These are phyloP conservation scores for Cyanidium caldarium DNA, from an alignment of 23 red algal species.

Conservation along the genomic window DNA sequence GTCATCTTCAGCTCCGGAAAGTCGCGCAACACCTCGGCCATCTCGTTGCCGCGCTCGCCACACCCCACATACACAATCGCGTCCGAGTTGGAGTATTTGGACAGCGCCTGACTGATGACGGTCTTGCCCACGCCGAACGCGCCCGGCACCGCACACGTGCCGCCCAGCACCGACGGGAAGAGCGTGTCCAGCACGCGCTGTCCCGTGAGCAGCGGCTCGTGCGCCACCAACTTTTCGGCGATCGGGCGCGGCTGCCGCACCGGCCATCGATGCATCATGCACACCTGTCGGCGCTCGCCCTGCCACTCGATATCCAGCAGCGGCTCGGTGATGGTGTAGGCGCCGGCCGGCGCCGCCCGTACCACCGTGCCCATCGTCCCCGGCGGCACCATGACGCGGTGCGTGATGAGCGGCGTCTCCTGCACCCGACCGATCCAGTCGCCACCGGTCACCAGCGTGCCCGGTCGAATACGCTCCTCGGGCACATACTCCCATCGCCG, in stretches of 20 bases:
- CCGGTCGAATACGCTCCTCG: slow-evolving; percentile 26
- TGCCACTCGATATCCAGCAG: slow-evolving; percentile 68
- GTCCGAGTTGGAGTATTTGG: slow-evolving; percentile 96
- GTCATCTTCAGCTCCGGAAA: slow-evolving; percentile 90
- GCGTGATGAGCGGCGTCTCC: slow-evolving; percentile 69
- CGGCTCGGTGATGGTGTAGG: slow-evolving; percentile 82
- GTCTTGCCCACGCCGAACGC: slow-evolving; percentile 98
- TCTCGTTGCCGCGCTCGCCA: slow-evolving; percentile 98
- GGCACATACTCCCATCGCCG: slow-evolving; percentile 81
- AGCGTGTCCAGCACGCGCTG: slow-evolving; percentile 95
- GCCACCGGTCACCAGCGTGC: slow-evolving; percentile 61
- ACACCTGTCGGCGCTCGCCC: slow-evolving; percentile 37
- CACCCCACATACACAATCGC: slow-evolving; percentile 98
- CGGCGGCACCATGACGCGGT: slow-evolving; percentile 88
- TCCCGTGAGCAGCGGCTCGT: slow-evolving; percentile 74
- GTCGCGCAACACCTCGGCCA: slow-evolving; percentile 97
- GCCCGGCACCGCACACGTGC: slow-evolving; percentile 94
- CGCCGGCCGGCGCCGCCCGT: slow-evolving; percentile 55
- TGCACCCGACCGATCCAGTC: slow-evolving; percentile 58
- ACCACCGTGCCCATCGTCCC: slow-evolving; percentile 65
- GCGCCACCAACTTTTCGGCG: slow-evolving; percentile 73
- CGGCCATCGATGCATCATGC: slow-evolving; percentile 95
- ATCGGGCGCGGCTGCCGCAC: slow-evolving; percentile 87
- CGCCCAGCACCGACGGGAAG: slow-evolving; percentile 94
- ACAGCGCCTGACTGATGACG: slow-evolving; percentile 92